Conservation (phyloP, 148 eudicot genomes). For the Heliosperma pusillum region DNA sequence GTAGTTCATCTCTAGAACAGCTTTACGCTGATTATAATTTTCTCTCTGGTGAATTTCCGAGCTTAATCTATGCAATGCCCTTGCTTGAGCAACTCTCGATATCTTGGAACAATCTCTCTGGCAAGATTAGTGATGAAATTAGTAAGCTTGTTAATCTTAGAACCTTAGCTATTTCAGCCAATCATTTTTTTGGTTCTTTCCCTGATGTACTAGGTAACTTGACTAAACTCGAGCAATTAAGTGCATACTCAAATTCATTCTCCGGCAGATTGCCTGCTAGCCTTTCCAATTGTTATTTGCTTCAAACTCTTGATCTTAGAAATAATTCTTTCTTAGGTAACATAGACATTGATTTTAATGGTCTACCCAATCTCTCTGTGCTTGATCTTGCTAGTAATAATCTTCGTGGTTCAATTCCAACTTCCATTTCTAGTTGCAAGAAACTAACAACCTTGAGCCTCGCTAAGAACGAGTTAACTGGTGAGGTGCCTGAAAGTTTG, state of each 20-base stretch:
- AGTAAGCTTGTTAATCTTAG: conserved; percentile 64
- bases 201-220: conserved; percentile 66
- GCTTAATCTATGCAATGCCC: conserved; percentile 47
- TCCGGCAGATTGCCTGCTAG: conserved; percentile 61
- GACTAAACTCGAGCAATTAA: conserved; percentile 45
- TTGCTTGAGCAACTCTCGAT: conserved; percentile 61
- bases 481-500: conserved; percentile 53
- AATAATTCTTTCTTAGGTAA: conserved; percentile 72
- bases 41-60: conserved; percentile 59
- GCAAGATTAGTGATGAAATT: conserved; percentile 52
- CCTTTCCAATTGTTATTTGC: conserved; percentile 44
- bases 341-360: conserved; percentile 47
- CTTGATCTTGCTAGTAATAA: conserved; percentile 71
- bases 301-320: conserved; percentile 65
- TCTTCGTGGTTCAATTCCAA: conserved; percentile 53
- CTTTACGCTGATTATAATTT: conserved; percentile 56
- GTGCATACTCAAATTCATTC: conserved; percentile 55
- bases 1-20: conserved; percentile 49
- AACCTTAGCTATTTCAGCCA: conserved; percentile 38
- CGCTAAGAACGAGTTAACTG: conserved; percentile 54
- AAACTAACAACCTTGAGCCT: conserved; percentile 53
- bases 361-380: conserved; percentile 38
- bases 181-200: conserved; percentile 57
- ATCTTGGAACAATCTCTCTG: conserved; percentile 57
- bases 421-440: conserved; percentile 54